phyloP scores from a whole-genome alignment of 768 basidiomycete genomes.

The Russula brevipes region DNA sequence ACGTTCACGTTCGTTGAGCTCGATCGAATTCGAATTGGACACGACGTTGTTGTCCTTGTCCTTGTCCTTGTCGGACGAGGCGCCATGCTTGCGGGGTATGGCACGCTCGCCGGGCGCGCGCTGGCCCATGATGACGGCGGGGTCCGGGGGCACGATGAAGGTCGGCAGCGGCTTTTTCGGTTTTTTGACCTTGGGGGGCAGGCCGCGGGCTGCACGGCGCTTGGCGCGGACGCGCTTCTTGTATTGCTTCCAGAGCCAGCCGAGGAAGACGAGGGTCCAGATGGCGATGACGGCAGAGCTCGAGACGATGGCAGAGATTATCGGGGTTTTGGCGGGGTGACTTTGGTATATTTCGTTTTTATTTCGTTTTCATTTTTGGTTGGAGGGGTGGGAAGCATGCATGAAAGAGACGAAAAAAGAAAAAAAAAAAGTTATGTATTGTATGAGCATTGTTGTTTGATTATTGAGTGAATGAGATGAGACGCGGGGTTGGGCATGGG shows the following conservation, averaged over 20 bases:
- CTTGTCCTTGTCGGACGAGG: constrained; percentile 1
- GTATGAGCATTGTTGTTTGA: too few species aligned
- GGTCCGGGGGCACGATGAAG: constrained; percentile 25
- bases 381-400: background rate
- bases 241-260: constrained; percentile 18
- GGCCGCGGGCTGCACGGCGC: constrained; percentile 16
- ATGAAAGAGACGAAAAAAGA: too few species aligned
- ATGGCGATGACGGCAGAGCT: constrained; percentile 7
- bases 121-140: constrained; percentile 21
- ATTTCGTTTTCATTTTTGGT: background rate
- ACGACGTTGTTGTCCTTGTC: background rate
- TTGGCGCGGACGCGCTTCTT: constrained; percentile 18
- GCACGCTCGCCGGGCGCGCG: constrained; percentile 19
- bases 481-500: background rate
- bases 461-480: too few species aligned
- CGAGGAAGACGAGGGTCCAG: constrained; percentile 16
- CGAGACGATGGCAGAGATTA: constrained; percentile 21
- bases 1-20: constrained; percentile 13
- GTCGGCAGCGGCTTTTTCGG: constrained; percentile 17
- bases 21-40: background rate
- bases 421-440: too few species aligned
- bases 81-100: constrained; percentile 12
- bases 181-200: constrained; percentile 15
- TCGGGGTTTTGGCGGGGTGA: constrained; percentile 23
- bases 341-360: background rate